These are phyloP conservation scores for Phytophthora rubi DNA, from an alignment of 352 stramenopile genomes.

Conservation along the genomic window DNA sequence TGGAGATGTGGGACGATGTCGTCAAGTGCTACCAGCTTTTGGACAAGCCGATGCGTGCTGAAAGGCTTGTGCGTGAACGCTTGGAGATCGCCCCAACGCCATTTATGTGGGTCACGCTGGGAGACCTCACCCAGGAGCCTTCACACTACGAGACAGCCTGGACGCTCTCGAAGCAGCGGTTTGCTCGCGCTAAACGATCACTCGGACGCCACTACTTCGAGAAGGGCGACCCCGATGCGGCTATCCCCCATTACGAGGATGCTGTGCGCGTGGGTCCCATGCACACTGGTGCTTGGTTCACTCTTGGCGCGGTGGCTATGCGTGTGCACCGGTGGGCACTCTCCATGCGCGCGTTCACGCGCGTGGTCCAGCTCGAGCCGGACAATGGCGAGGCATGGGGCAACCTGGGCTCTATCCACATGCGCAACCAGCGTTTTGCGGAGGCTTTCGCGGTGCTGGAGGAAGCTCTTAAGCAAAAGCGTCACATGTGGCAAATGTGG, in stretches of 20 bases:
- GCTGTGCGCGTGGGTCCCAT: conserved; percentile 91
- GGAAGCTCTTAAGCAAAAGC: conserved; percentile 91
- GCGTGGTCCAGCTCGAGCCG: conserved; percentile 94
- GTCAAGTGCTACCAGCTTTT: conserved; percentile 95
- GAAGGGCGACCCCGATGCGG: conserved; percentile 75
- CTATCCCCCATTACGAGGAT: conserved; percentile 84
- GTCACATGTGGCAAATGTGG: conserved; percentile 93
- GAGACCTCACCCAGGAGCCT: conserved; percentile 92
- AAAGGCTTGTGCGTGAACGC: conserved; percentile 90
- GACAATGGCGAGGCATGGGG: conserved; percentile 95
- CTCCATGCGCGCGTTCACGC: conserved; percentile 90
- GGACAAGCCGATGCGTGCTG: conserved; percentile 90
- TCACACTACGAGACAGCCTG: conserved; percentile 93
- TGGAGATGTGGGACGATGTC: conserved; percentile 97
- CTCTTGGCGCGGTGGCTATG: conserved; percentile 93
- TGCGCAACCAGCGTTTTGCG: conserved; percentile 77
- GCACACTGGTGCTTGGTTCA: conserved; percentile 93
- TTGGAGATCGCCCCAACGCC: conserved; percentile 88
- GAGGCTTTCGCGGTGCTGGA: conserved; percentile 86
- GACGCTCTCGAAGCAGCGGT: conserved; percentile 91
- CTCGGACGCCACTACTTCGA: conserved; percentile 92
- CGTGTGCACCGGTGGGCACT: conserved; percentile 85
- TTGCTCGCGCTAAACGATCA: conserved; percentile 91
- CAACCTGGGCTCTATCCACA: conserved; percentile 95
- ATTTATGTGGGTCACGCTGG: conserved; percentile 94